These are phyloP conservation scores for Fusarium tupiense DNA, from an alignment of 2,329 filamentous ascomycete genomes.

Conservation along the genomic window DNA sequence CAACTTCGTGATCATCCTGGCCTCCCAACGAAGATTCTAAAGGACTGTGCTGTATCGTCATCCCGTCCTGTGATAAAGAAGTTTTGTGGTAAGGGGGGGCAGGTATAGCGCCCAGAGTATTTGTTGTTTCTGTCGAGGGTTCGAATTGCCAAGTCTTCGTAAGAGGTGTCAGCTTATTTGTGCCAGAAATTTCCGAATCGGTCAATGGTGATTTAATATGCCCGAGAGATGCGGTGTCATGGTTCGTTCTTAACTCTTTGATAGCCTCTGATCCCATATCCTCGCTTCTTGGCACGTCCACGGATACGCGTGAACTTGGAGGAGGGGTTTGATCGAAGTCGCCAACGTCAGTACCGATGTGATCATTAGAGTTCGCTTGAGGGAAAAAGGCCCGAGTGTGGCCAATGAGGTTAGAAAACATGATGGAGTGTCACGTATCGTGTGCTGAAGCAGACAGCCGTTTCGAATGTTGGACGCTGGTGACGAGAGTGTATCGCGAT, in stretches of 20 bases:
- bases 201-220: slow-evolving; percentile 39
- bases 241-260: slow-evolving; percentile 5
- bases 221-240: slow-evolving; percentile 23
- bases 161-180: slow-evolving; percentile 33
- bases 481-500: not conserved
- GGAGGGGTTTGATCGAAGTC: slow-evolving; percentile 48
- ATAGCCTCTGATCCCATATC: not conserved
- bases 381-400: slow-evolving; percentile 36
- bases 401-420: slow-evolving; percentile 40
- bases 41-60: not conserved
- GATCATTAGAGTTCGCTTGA: slow-evolving; percentile 19
- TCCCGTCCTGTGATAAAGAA: not conserved
- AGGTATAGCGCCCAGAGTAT: not conserved
- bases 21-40: not conserved
- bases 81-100: not conserved
- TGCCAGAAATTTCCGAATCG: slow-evolving; percentile 29
- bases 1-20: not conserved
- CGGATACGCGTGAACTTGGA: slow-evolving; percentile 45
- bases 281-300: slow-evolving; percentile 33
- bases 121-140: not conserved
- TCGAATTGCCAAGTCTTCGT: slow-evolving; percentile 18
- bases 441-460: not conserved
- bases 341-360: slow-evolving; percentile 32
- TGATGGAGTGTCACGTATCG: slow-evolving; percentile 5
- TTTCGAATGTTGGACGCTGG: not conserved